Evolutionary conservation across 495 filamentous ascomycete species (phyloP).

Genomic region (Bacidia rubella): DNA sequence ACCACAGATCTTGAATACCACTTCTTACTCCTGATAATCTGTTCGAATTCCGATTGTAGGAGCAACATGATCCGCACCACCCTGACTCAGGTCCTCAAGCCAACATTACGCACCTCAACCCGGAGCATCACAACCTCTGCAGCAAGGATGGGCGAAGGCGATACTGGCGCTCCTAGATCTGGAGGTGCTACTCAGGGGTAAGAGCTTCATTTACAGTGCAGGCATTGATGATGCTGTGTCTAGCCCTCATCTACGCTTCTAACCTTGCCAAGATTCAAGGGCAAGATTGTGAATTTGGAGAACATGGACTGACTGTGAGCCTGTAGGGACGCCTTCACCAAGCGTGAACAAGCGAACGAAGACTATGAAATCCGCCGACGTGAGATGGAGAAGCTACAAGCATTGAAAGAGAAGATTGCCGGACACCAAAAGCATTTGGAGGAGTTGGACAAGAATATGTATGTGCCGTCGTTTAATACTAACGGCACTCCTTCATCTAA

Average conservation of each 20-base stretch:
- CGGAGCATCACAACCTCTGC: constrained; percentile 51
- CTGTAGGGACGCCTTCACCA: constrained; percentile 72
- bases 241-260: not conserved
- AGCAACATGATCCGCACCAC: constrained; percentile 51
- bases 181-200: constrained; percentile 27
- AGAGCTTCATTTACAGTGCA: constrained; percentile 5
- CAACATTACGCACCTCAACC: constrained; percentile 34
- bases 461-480: constrained; percentile 26
- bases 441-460: constrained; percentile 77
- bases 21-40: too few relatives aligned
- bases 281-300: too few relatives aligned
- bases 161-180: constrained; percentile 49
- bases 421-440: constrained; percentile 72
- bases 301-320: too few relatives aligned
- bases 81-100: constrained; percentile 42
- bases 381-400: constrained; percentile 64
- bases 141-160: constrained; percentile 51
- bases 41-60: too few relatives aligned
- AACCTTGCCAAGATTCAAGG: not conserved
- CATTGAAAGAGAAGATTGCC: constrained; percentile 61
- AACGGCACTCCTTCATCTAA: not conserved
- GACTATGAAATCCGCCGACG: constrained; percentile 67
- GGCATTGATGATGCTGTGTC: not conserved
- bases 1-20: too few relatives aligned
- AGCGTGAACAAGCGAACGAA: constrained; percentile 80